Percentiles rank a stretch among this genome's conserved stretches.
Evolutionary conservation across 768 basidiomycete species (phyloP).

Genomic region (Auriscalpium microsporum): DNA sequence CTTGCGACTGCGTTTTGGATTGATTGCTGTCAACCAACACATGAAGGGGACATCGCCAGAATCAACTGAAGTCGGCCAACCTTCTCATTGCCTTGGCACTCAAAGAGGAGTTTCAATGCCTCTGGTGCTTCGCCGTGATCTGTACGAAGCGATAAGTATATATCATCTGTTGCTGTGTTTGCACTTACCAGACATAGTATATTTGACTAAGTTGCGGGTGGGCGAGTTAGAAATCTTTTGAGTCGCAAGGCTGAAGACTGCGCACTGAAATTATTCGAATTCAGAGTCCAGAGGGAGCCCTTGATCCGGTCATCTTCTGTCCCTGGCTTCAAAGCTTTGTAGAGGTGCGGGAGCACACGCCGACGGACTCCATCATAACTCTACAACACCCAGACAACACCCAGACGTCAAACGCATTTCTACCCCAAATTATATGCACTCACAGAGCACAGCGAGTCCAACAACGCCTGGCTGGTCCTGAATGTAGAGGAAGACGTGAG

Average conservation of each 20-base stretch:
- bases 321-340: constrained; percentile 52
- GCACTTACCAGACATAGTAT: constrained; percentile 32
- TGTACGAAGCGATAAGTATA: constrained; percentile 11
- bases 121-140: constrained; percentile 57
- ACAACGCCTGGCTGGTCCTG: constrained; percentile 31
- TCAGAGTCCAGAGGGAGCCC: constrained; percentile 76
- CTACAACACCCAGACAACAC: neutral
- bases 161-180: no score
- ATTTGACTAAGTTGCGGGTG: constrained; percentile 25
- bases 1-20: constrained; percentile 64
- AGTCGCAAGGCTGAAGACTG: neutral
- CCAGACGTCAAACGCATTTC: neutral
- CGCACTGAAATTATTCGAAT: constrained; percentile 52
- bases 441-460: constrained; percentile 39
- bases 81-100: constrained; percentile 81
- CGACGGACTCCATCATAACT: constrained; percentile 58
- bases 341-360: constrained; percentile 53
- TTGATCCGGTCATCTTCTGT: constrained; percentile 88
- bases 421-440: constrained; percentile 6
- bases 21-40: constrained; percentile 40
- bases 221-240: no score
- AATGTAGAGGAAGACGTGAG: constrained; percentile 1
- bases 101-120: constrained; percentile 55
- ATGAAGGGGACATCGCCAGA: no score
- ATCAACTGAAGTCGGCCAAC: constrained; percentile 22